These are phyloP conservation scores for Hypoxylon sp. DNA, from an alignment of 2,329 filamentous ascomycete genomes.

Conservation along the genomic window DNA sequence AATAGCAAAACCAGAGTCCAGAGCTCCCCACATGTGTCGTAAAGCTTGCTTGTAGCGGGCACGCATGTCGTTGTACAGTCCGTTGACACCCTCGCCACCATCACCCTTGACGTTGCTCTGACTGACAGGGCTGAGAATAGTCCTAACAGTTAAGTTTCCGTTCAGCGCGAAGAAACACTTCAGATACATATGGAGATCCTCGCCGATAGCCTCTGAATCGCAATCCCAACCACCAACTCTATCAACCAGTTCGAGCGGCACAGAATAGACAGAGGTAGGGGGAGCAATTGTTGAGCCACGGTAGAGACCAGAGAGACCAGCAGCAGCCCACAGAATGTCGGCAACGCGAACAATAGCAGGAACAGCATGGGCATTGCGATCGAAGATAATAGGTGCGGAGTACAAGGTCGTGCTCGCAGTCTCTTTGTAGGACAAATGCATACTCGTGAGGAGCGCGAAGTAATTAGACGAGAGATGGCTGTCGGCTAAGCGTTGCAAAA, in stretches of 20 bases:
- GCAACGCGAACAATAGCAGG: conserved; percentile 78
- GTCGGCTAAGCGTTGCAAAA: conserved; percentile 66
- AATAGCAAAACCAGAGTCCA: conserved; percentile 77
- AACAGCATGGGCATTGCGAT: conserved; percentile 78
- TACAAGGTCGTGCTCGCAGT: conserved; percentile 76
- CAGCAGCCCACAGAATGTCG: conserved; percentile 79
- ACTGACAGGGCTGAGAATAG: conserved; percentile 77
- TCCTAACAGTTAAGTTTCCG: conserved; percentile 75
- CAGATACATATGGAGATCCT: conserved; percentile 83
- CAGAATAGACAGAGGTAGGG: conserved; percentile 80
- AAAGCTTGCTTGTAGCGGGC: conserved; percentile 80
- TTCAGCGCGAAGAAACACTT: conserved; percentile 84
- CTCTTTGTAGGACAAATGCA: conserved; percentile 73
- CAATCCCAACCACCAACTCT: conserved; percentile 81
- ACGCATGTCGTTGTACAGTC: conserved; percentile 69
- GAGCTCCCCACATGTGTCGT: conserved; percentile 82
- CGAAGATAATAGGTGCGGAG: conserved; percentile 79
- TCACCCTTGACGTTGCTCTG: conserved; percentile 79
- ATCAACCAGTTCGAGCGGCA: conserved; percentile 76
- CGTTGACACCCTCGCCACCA: conserved; percentile 67
- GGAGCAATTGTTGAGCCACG: conserved; percentile 74
- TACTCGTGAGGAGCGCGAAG: conserved; percentile 74
- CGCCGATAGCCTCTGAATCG: conserved; percentile 78
- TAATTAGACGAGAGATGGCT: conserved; percentile 79
- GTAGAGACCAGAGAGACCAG: conserved; percentile 78